Evolutionary conservation across 2,329 filamentous ascomycete species (phyloP), one percentile per base, ranked within the genome.

Genomic region (Sclerotinia glacialis): DNA sequence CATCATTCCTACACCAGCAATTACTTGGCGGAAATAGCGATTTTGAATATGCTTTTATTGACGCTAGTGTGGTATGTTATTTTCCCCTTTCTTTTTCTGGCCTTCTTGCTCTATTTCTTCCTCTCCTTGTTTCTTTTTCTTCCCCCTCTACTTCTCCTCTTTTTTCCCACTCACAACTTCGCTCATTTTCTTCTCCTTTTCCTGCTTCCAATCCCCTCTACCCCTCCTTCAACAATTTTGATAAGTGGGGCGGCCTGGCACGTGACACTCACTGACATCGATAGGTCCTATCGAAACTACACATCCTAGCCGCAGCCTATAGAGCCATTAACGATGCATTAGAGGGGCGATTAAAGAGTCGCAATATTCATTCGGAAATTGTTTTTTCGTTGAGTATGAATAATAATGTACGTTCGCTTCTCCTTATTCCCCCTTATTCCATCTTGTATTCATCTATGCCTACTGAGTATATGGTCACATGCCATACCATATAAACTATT

Each of bases 41-140:
- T 11, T 98, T 93, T 73, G 93, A 98, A 78, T 98, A 98, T 81
- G 93, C 93, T 44, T 90, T 99, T 71, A 85, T 99, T 56, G 94
- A 99, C 79, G 93, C 93, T 26, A 87, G 86, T 55, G 86, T 91
- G 77, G 89, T 93, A 82, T 69, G 83, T 79, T 14, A 50, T 23
- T 28, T 3, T 9, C 49, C 64, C 49, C 31, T 50, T n/a, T 16
- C 14, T 21, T 52, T 52, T 11, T 16, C 31, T 12, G 16, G 21
- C n/a, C 8, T 62, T 14, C 31, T 47, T 18, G 12, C 12, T 40
- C 37, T 14, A 21, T 11, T 12, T 50, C 5, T 7, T 11, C 8
- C 44, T 18, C 12, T 16, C 1, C 11, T 5, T 31, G 31, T 40
- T 31, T 12, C 5, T 21, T 34, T 21, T 5, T 18, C 21, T 4